These are phyloP conservation scores for Quercus tomentella DNA, from an alignment of 331 rosid species.

Conservation along the genomic window DNA sequence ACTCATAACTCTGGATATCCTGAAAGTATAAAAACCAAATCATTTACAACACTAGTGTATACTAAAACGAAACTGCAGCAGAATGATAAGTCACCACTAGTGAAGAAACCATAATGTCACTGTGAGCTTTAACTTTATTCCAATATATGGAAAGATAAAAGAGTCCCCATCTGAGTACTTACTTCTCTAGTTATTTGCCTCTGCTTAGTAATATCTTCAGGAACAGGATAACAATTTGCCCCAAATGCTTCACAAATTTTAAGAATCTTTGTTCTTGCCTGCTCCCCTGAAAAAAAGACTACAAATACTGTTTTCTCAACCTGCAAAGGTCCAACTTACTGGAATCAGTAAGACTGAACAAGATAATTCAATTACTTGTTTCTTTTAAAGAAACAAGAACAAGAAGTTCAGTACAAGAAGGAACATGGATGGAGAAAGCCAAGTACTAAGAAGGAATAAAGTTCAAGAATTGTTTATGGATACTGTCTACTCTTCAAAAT, in stretches of 20 bases:
- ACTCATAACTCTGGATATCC: neutral
- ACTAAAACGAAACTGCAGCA: neutral
- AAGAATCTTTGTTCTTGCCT: slow-evolving; percentile 86
- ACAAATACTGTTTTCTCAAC: slow-evolving; percentile 91
- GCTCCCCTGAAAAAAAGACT: slow-evolving; percentile 97
- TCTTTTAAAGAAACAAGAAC: slow-evolving; percentile 11
- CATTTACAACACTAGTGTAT: neutral
- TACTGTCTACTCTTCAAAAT: too few species aligned
- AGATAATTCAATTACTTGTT: slow-evolving; percentile 13
- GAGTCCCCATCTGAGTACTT: slow-evolving; percentile 22
- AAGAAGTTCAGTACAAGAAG: neutral
- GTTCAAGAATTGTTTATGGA: too few species aligned
- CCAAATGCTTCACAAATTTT: slow-evolving; percentile 98
- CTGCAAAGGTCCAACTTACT: slow-evolving; percentile 49
- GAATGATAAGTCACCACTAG: neutral
- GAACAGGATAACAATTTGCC: slow-evolving; percentile 96
- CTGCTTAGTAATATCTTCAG: slow-evolving; percentile 88
- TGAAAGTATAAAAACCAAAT: neutral
- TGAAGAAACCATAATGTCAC: neutral
- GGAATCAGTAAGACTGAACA: slow-evolving; percentile 17
- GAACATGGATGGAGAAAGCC: neutral
- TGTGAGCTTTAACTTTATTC: neutral
- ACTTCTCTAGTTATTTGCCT: slow-evolving; percentile 95
- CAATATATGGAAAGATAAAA: neutral
- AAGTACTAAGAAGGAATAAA: slow-evolving; percentile 1